Base-by-base conservation (phyloP, 441 rosid genomes). In the Raphanus hybrid region DNA sequence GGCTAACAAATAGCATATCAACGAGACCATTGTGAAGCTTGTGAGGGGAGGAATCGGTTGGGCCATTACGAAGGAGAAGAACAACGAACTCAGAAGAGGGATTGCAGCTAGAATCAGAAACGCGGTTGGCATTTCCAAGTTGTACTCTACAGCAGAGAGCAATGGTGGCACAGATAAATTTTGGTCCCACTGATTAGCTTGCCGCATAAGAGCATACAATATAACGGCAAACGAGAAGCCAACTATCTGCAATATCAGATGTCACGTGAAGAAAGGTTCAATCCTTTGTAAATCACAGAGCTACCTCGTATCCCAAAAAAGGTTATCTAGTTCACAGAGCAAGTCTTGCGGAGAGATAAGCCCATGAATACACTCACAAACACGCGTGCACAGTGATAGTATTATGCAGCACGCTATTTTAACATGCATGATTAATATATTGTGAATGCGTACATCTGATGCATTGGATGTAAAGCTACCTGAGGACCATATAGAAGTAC, bases 191-290 rank as follows among this genome's bases (percentile, higher is more conserved):
- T 90, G 87, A 82, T 75, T 84, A 64, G 90, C 89, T 88, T 96
- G 99, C 64, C 85, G 87, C 98, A 91, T 96, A 74, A 93, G 83
- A 75, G 93, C 91, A 41, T 87, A 96, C 79, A 93, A 85, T 82
- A 90, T 66, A 76, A 89, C 97, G 84, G 96, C 89, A 90, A 35
- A 41, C 73, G 75, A 45, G 68, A 79, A 64, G 78, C 82, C 78
- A 55, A 79, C 78, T 74, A 79, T 75, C 82, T 79, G 82, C 82
- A 79, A 58, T 59, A 74, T 70, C 37, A 64, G 69, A 74, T 20
- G 9, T 1, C 29, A 79, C 7, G 10, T 67, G 70, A 69, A 78
- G 45, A 74, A 68, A 75, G 67, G 35, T 69, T 64, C 68, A 79
- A 9, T 79, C 63, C 26, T 62, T 79, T 29, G n/a, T 43, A 41